phyloP scores from a whole-genome alignment of 306 rosid genomes.

The Purshia tridentata region DNA sequence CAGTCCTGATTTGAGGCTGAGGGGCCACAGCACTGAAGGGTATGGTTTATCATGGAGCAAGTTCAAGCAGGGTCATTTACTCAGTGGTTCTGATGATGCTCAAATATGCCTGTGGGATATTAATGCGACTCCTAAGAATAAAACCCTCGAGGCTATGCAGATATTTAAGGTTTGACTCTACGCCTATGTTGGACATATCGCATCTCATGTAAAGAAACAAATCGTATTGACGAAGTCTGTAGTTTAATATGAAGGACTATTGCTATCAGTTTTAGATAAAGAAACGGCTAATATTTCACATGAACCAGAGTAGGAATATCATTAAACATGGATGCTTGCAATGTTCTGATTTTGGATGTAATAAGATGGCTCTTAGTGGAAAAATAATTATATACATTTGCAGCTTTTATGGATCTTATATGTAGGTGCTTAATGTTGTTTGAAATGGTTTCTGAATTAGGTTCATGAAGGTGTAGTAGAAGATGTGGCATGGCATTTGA shows the following conservation, averaged over 20 bases:
- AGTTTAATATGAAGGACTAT: not conserved
- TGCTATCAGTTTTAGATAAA: not conserved
- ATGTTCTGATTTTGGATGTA: not conserved
- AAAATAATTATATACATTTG: not conserved
- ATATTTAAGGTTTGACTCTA: constrained; percentile 69
- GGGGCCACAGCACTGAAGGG: constrained; percentile 95
- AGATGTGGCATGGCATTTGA: constrained; percentile 98
- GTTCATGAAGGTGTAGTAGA: constrained; percentile 98
- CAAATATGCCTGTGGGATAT: constrained; percentile 99
- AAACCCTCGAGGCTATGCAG: constrained; percentile 72
- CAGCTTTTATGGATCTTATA: not conserved
- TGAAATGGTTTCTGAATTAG: constrained; percentile 31
- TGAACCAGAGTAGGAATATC: not conserved
- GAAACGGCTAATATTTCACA: not conserved
- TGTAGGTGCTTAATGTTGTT: constrained; percentile 8
- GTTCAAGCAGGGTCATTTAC: constrained; percentile 86
- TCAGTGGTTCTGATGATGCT: constrained; percentile 99
- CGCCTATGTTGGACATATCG: not conserved
- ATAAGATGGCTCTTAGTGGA: not conserved
- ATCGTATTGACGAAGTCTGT: not conserved
- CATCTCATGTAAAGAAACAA: not conserved
- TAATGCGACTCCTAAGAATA: constrained; percentile 72
- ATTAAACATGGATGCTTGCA: not conserved
- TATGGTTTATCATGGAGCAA: constrained; percentile 97
- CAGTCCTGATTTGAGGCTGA: constrained; percentile 84